Evolutionary conservation across 305 asterid genomes (phyloP), one percentile per base, ranked within the genome.

Genomic region (Fraxinus greggii): DNA sequence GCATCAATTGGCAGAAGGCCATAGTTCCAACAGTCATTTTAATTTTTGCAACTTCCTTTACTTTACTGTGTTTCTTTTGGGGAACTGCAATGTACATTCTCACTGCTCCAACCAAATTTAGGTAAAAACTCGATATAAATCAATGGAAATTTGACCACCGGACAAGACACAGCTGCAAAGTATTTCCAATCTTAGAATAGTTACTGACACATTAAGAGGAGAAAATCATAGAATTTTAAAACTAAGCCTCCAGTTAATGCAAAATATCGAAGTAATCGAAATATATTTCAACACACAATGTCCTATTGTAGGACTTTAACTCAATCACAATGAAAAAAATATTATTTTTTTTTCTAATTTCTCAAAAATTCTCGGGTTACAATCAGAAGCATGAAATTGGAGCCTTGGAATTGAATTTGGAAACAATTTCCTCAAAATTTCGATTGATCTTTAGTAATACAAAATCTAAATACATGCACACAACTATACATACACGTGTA

Each of bases 1-100:
- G 90, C 94, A 91, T 92, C 92, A 91, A 94, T 78, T 92, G 93
- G 89, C 89, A 88, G 86, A 89, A 91, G 81, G 94, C 97, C 86
- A 90, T 91, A 87, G 89, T 87, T 81, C 91, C 93, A 85, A 88
- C 86, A 88, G 85, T 86, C 98, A 94, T 94, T 82, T 90, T 92
- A 92, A 81, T 83, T 72, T 86, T 83, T 72, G 89, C 86, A 69
- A 85, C 82, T 86, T 88, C 81, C 80, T 86, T 88, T 9, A 74
- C 82, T 84, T 83, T 80, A 84, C 63, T 89, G 86, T 82, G 32
- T 86, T 89, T 88, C 88, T 85, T 89, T 42, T 80, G 79, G 19
- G 83, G 70, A 84, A 86, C 72, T 36, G 79, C 96, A 92, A 94
- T 80, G 91, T 42, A 93, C 97, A 91, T 91, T 79, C 93, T 93